Evolutionary conservation across 1,139 yeast species (phyloP).

Genomic region (Taphrina flavorubra): DNA sequence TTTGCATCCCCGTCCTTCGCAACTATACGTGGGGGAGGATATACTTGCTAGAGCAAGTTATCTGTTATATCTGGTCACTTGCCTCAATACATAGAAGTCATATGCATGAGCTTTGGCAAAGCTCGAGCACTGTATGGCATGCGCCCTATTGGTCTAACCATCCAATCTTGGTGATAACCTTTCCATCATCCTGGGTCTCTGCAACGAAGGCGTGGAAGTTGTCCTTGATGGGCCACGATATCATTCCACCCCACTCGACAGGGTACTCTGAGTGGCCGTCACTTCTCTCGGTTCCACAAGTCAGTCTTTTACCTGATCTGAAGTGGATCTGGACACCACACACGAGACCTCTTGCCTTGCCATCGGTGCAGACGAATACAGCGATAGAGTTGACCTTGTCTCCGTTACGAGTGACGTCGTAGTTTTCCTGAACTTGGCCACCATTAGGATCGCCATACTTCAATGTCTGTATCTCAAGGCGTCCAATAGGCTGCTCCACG

Average conservation of each 20-base stretch:
- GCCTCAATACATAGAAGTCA: too few species aligned
- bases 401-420: background rate
- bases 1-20: too few species aligned
- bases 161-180: background rate
- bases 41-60: too few species aligned
- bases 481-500: conserved; percentile 4
- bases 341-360: background rate
- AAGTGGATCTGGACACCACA: background rate
- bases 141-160: too few species aligned
- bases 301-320: background rate
- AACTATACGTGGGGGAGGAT: too few species aligned
- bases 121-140: too few species aligned
- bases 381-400: background rate
- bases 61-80: too few species aligned
- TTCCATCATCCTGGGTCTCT: background rate
- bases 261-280: background rate
- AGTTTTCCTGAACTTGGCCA: background rate
- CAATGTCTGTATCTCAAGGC: background rate
- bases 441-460: conserved; percentile 1
- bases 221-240: background rate
- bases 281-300: background rate
- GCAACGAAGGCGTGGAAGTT: conserved; percentile 2
- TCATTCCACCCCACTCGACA: too few species aligned
- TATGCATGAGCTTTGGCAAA: too few species aligned
- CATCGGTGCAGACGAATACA: background rate